Evolutionary conservation across 2,329 filamentous ascomycete species (phyloP), one percentile per base, ranked within the genome.

Genomic region (Monosporascus ibericus): DNA sequence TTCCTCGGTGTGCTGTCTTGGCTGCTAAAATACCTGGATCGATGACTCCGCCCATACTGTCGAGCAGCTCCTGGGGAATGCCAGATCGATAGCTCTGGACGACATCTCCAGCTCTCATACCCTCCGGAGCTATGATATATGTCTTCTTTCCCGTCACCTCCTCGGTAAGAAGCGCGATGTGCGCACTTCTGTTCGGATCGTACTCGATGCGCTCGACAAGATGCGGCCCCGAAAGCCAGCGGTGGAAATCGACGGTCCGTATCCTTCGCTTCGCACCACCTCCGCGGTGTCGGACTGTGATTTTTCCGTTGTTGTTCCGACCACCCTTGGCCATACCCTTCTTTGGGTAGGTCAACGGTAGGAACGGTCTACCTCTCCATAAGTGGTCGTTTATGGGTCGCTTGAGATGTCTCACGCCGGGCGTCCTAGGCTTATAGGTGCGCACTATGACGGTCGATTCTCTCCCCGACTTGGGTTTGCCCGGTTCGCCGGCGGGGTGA

Each of bases 1-100:
- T 99, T 51, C 94, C 94, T 65, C 90, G 82, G 75, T 92, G 92
- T 1, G 91, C 92, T 24, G 95, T 99, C 75, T 90, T 94, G 30
- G 94, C 89, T 7, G 95, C 94, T 56, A 99, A 75, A 69, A 99
- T 90, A 86, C 95, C 95, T 11, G 92, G 91, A 78, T 99, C 94
- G 48, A 96, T 81, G 42, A 86, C 75, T 61, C 94, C 92, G 55
- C 94, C 94, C 92, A 99, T 97, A 67, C 86, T 91, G 48, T 87
- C 85, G 64, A 96, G 80, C 52, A 99, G 75, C 58, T 94, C 87
- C 58, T 88, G 78, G 1, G 95, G 94, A 54, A 99, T 94, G 59
- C 94, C 95, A 7, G 86, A 75, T 60, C 91, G 85, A 73, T 94
- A 99, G 72, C 91, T 96, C 75, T 97, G 87, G 17, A 99, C 86